Base-by-base conservation (phyloP, 2,329 filamentous ascomycete genomes). In the Epichloe gansuensis region DNA sequence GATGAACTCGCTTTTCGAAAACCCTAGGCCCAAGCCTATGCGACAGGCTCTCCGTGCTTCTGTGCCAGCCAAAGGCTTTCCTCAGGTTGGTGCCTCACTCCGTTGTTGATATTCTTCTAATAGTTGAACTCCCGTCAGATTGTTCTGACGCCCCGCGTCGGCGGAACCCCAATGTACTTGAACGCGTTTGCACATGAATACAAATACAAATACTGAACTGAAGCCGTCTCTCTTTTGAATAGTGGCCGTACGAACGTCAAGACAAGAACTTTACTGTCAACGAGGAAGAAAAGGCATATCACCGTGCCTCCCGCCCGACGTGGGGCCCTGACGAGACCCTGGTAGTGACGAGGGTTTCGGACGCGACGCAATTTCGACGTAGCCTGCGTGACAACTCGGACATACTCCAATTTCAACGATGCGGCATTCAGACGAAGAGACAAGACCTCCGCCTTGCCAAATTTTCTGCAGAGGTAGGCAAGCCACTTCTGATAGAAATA, bases 1-100 rank as follows among this genome's bases (percentile, higher is more conserved):
- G 65, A 96, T 95, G 89, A 91, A 95, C 65, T 95, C 89, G 47
- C 74, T 96, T 52, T 96, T 94, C 68, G 85, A 87, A 66, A 80
- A 85, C 68, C 76, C 82, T 56, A 81, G 79, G 71, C 75, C 74
- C 57, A 81, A 79, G 71, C 75, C 74, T 50, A 75, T 75, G 57
- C 68, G 71, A 50, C 73, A 78, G 61, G 78, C 75, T 60, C 65
- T 75, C 51, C 75, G 77, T 61, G 73, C 72, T 57, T 69, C 73
- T 38, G 63, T 73, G 58, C 67, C 74, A 54, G 71, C 74, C 60
- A 81, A 81, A 70, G 85, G 87, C 64, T 87, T 91, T 69, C 84
- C 77, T 53, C 77, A 97, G 90, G 93, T 97, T 82, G 85, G 91
- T 91, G 69, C 73, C 61, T 64, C 36, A 36, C 17, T 49, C 48